phyloP scores from a whole-genome alignment of 371 early-diverging fungal genomes.

The Batkoa obscura region DNA sequence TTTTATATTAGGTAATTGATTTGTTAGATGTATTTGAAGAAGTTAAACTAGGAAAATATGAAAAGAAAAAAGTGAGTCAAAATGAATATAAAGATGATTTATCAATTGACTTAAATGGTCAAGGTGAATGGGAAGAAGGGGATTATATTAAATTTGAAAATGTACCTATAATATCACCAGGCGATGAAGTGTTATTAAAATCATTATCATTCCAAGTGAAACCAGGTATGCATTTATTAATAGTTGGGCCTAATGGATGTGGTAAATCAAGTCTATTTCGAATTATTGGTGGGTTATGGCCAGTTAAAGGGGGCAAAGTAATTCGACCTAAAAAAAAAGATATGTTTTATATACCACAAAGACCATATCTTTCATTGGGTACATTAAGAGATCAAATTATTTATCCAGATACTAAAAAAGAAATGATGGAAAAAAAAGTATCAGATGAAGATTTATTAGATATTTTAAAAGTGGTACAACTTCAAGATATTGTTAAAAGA shows the following conservation, averaged over 20 bases:
- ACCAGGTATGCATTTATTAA: slow-evolving; percentile 77
- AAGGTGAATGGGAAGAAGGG: slow-evolving; percentile 36
- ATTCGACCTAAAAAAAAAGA: slow-evolving; percentile 46
- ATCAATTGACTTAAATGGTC: slow-evolving; percentile 24
- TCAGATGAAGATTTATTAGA: slow-evolving; percentile 47
- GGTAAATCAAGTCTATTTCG: slow-evolving; percentile 88
- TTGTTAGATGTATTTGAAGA: slow-evolving; percentile 64
- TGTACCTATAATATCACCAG: slow-evolving; percentile 90
- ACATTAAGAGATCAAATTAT: slow-evolving; percentile 88
- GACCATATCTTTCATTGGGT: slow-evolving; percentile 85
- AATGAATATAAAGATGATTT: slow-evolving; percentile 27
- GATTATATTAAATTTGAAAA: slow-evolving; percentile 69
- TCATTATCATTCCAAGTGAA: slow-evolving; percentile 68
- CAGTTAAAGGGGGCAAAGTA: slow-evolving; percentile 73
- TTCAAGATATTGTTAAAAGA: slow-evolving; percentile 55
- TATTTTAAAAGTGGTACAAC: slow-evolving; percentile 53
- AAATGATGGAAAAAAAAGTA: slow-evolving; percentile 34
- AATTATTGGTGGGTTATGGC: slow-evolving; percentile 90
- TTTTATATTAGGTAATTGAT: slow-evolving; percentile 24
- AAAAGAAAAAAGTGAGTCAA: slow-evolving; percentile 34
- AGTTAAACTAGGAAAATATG: slow-evolving; percentile 46
- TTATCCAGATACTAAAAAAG: slow-evolving; percentile 56
- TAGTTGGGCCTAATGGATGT: slow-evolving; percentile 94
- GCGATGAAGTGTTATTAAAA: slow-evolving; percentile 85
- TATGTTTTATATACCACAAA: slow-evolving; percentile 93